Evolutionary conservation across 2,329 filamentous ascomycete species (phyloP), one percentile per base, ranked within the genome.

Genomic region (Fusarium paranaense): DNA sequence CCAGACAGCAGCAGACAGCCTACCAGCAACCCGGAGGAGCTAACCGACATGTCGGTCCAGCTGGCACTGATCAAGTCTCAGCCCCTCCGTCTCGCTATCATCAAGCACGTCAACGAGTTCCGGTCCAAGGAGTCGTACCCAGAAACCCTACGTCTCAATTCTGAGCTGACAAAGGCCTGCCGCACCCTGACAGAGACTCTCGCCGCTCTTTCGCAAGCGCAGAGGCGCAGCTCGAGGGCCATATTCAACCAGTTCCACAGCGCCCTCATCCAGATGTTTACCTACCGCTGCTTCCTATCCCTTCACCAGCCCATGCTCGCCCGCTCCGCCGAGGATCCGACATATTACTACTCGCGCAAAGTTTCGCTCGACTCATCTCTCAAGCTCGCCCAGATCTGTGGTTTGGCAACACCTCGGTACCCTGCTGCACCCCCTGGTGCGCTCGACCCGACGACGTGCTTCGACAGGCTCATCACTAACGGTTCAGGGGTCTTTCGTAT

Each of bases 331-430:
- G 79, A 83, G 2, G 83, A 89, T 42, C 85, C 87, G 0, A 82
- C 83, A 1, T 89, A 86, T 70, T 88, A 88, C 78, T 90, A 87
- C 78, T 89, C 87, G 0, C 84, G 87, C 22, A 88, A 88, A 67
- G 84, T 88, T 59, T 84, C 83, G 47, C 81, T 87, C 11, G 86
- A 88, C 73, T 82, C 81, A 11, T 82, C 82, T 1, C 76, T 84
- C 57, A 83, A 83, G 64, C 74, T 83, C 9, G 75, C 79, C 2
- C 78, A 81, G 57, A 79, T 83, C 11, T 81, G 78, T 68, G 75
- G 76, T 4, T 74, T 83, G 16, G 76, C 78, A 4, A 73, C 68
- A 18, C 75, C 63, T 18, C 58, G 69, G 3, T 70, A 72, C 22
- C 65, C 64, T 5, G 69, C 57, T 3, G 70, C 62, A 0, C 70